phyloP scores from a whole-genome alignment of 2,329 filamentous ascomycete species.

The Trichophyton schoenleinii region DNA sequence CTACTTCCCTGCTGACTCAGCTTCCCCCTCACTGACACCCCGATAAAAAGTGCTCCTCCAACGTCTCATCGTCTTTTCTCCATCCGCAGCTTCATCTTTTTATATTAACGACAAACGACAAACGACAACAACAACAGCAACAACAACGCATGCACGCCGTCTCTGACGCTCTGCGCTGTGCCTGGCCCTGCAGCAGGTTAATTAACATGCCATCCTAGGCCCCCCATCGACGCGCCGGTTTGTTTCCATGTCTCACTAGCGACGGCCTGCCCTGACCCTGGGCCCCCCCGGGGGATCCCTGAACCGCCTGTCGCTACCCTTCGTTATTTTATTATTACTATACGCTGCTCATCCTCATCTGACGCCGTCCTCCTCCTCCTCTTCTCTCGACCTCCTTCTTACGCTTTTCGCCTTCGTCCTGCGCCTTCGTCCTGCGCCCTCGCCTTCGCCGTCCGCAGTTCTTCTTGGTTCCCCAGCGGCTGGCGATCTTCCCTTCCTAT shows the following conservation, averaged over 20 bases:
- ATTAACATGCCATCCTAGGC: background rate
- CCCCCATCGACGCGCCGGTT: background rate
- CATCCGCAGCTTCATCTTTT: background rate
- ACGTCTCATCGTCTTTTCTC: background rate
- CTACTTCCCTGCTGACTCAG: background rate
- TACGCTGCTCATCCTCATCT: background rate
- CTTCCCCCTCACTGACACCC: background rate
- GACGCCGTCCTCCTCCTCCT: background rate
- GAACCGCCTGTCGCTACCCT: background rate
- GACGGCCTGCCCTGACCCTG: background rate
- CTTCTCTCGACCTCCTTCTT: background rate
- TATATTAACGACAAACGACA: background rate
- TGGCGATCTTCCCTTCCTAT: no score
- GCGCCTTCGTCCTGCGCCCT: no score
- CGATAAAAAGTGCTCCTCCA: background rate
- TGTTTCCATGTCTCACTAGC: background rate
- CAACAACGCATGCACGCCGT: no score
- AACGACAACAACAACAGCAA: no score
- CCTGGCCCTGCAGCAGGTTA: background rate
- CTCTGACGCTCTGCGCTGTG: background rate
- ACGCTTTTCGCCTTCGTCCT: no score
- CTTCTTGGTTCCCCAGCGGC: no score
- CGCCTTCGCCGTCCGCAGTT: no score
- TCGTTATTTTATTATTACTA: background rate
- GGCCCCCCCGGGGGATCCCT: background rate